These are phyloP conservation scores for Quillaja saponaria DNA, from an alignment of 306 rosid species.

Conservation along the genomic window DNA sequence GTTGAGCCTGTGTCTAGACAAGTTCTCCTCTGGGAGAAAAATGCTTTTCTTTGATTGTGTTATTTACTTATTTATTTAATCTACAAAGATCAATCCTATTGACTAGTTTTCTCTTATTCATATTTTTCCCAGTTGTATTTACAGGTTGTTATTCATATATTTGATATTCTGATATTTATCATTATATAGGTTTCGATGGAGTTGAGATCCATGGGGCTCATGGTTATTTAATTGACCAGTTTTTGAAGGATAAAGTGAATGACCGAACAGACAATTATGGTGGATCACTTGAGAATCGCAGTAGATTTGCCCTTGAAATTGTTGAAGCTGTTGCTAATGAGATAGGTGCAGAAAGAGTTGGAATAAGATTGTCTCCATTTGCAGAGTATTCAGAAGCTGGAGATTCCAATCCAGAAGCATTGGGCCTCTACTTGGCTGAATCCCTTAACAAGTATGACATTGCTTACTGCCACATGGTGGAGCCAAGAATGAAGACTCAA, in stretches of 20 bases:
- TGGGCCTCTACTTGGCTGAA: conserved; percentile 50
- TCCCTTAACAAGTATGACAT: conserved; percentile 49
- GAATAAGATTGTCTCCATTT: conserved; percentile 68
- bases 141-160: not conserved
- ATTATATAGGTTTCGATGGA: conserved; percentile 67
- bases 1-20: no score
- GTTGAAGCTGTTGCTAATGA: conserved; percentile 55
- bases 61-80: no score
- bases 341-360: conserved; percentile 63
- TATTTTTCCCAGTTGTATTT: no score
- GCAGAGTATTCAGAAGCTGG: conserved; percentile 38
- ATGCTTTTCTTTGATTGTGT: no score
- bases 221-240: conserved; percentile 69
- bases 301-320: conserved; percentile 53
- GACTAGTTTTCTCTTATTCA: not conserved
- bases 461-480: conserved; percentile 67
- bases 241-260: conserved; percentile 60
- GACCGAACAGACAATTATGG: conserved; percentile 70
- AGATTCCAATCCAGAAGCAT: conserved; percentile 55
- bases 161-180: not conserved
- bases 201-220: conserved; percentile 73
- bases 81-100: no score
- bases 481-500: conserved; percentile 48
- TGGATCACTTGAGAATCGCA: conserved; percentile 66
- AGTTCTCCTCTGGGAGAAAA: no score